Evolutionary conservation across 257 asterid species (phyloP), one percentile per base, ranked within the genome.

Genomic region (Solanum pinnatisectum): DNA sequence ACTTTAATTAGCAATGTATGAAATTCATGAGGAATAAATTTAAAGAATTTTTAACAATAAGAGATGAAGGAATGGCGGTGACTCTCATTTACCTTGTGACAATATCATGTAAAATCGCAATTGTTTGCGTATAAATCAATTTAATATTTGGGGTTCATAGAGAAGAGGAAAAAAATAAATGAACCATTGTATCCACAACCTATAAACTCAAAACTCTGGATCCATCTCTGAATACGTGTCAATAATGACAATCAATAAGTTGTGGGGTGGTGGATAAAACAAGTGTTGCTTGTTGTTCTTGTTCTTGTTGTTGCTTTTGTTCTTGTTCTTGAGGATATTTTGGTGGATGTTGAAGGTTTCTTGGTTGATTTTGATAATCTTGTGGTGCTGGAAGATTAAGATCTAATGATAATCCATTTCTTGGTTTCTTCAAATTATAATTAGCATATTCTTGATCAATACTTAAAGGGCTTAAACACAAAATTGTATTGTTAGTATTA

Each of bases 321-420:
- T 89, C 79, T 63, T 87, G 76, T 22, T 87, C 89, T 65, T 89
- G 90, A 63, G 89, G 90, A 56, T 84, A 88, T 86, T 87, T 90
- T 49, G 86, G 86, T 46, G 86, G 86, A 82, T 82, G 39, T 16
- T 79, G 85, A 42, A 79, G 9, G 18, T 81, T 81, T 46, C 68
- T 81, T 81, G 85, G 46, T 14, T 78, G 89, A 40, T 90, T 89
- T 42, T 89, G 91, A 87, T 93, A 95, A 56, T 93, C 95, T 60
- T 89, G 94, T 60, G 92, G 95, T 12, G 94, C 95, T 33, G 97
- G 96, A 85, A 94, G 94, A 68, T 96, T 96, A 79, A 96, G 98
- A 92, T 96, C 98, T 91, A 96, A 88, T 15, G 93, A 89, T 30
- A 96, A 87, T 49, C 90, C 91, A 39, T 73, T 42, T 63, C 87